Percentiles rank a stretch among this genome's conserved stretches.
Conservation (phyloP, 305 asterid genomes). For the Petunia hybrid region DNA sequence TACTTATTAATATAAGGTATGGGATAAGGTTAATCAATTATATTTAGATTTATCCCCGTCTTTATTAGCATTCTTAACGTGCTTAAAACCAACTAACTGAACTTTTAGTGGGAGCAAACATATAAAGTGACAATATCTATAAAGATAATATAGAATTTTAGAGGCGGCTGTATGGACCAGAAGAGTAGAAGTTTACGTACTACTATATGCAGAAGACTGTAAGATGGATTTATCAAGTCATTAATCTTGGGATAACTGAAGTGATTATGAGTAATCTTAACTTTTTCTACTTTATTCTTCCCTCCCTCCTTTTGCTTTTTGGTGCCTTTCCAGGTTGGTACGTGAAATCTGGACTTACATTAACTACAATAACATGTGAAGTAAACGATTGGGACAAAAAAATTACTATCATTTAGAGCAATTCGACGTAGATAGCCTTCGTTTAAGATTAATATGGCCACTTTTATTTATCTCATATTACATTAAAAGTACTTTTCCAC, state of each 20-base stretch:
- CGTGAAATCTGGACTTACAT: slow-evolving; percentile 14
- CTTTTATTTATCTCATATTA: no score
- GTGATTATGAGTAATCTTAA: background rate
- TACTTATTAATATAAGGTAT: slow-evolving; percentile 12
- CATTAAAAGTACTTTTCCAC: no score
- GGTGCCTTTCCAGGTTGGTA: background rate
- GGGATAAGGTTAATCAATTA: slow-evolving; percentile 17
- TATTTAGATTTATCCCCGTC: slow-evolving; percentile 40
- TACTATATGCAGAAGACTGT: background rate
- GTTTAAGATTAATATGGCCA: no score
- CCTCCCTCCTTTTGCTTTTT: background rate
- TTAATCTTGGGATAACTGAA: slow-evolving; percentile 4
- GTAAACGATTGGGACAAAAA: background rate
- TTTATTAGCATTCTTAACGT: slow-evolving; percentile 32
- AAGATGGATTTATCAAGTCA: background rate
- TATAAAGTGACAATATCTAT: background rate
- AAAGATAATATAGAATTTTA: background rate
- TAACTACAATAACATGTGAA: background rate
- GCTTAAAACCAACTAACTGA: slow-evolving; percentile 42
- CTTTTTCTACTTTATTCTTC: background rate
- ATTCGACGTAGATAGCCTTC: background rate
- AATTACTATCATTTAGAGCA: no score
- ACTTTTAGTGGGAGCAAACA: slow-evolving; percentile 34
- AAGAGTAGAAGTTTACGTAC: background rate
- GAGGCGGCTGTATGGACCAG: slow-evolving; percentile 6